These are phyloP conservation scores for Linnemannia schmuckeri DNA, from an alignment of 192 early-diverging fungal genomes.

Conservation along the genomic window DNA sequence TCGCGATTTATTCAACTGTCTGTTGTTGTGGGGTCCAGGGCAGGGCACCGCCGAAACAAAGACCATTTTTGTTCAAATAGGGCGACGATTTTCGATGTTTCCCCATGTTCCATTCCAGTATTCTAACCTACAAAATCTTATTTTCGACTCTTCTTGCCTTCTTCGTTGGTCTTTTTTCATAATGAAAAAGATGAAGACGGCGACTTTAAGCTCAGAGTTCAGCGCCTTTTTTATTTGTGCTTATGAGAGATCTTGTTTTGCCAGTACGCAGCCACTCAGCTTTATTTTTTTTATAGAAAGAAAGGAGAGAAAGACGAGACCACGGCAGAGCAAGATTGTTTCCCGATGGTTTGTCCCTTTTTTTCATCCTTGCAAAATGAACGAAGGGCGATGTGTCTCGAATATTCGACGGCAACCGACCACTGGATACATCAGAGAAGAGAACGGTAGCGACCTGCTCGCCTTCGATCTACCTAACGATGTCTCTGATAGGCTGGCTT, in stretches of 20 bases:
- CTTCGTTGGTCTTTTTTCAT: background rate
- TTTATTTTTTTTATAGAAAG: too few species aligned
- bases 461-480: background rate
- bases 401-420: background rate
- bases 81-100: background rate
- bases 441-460: background rate
- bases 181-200: too few species aligned
- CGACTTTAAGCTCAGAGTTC: too few species aligned
- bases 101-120: background rate
- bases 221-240: too few species aligned
- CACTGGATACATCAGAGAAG: background rate
- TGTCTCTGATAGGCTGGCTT: background rate
- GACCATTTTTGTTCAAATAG: background rate
- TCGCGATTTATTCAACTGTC: too few species aligned
- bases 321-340: background rate
- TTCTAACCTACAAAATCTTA: background rate
- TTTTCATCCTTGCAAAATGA: background rate
- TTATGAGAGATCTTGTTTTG: too few species aligned
- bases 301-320: too few species aligned
- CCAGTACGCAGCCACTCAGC: too few species aligned
- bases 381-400: background rate
- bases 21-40: too few species aligned
- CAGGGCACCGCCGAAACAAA: background rate
- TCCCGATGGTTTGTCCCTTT: conserved; percentile 3
- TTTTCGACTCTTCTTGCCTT: background rate